Base-by-base conservation (phyloP, 2,329 filamentous ascomycete genomes). In the Cercospora citrullina region DNA sequence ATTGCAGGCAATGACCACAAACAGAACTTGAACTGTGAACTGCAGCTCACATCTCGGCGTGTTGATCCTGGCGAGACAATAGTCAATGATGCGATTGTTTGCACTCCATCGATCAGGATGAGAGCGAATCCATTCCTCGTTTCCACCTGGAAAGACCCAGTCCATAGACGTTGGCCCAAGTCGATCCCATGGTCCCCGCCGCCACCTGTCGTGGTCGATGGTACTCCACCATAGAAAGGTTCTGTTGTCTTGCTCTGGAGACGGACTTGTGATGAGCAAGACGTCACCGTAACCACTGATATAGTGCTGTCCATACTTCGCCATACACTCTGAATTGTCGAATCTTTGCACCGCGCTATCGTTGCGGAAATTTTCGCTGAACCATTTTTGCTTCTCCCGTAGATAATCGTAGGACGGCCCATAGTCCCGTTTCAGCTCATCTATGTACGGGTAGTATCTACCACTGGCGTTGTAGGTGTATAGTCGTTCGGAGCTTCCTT, bases 1-100 rank as follows among this genome's bases (percentile, higher is more conserved):
- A 53, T 67, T 69, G 30, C 64, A 67, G 5, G 67, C 58, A 33
- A 72, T 67, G 12, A 71, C 71, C 5, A 63, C 66, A 31, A 66
- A 36, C 8, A 71, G 62, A 14, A 72, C 53, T 12, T 65, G 63
- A 3, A 68, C 16, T 8, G 67, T 68, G 64, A 72, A 70, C 30
- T 69, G 65, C 39, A 71, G n/a, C 18, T 60, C 51, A 53, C 69
- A 72, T n/a, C 66, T 64, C 39, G 53, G 18, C 3, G 53, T 59
- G 6, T 7, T 55, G 31, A 60, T 39, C 31, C 62, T 57, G 42
- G 63, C 62, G 8, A 72, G 62, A 23, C 71, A 72, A 31, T 71
- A 71, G 39, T 72, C 71, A 23, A 72, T 69, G 42, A 45, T 45
- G n/a, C 31, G 26, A 39, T 60, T 31, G 57, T 21, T 36, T 0